Evolutionary conservation across 2,329 filamentous ascomycete species (phyloP), one percentile per base, ranked within the genome.

Genomic region (Leptographium galeiforme): DNA sequence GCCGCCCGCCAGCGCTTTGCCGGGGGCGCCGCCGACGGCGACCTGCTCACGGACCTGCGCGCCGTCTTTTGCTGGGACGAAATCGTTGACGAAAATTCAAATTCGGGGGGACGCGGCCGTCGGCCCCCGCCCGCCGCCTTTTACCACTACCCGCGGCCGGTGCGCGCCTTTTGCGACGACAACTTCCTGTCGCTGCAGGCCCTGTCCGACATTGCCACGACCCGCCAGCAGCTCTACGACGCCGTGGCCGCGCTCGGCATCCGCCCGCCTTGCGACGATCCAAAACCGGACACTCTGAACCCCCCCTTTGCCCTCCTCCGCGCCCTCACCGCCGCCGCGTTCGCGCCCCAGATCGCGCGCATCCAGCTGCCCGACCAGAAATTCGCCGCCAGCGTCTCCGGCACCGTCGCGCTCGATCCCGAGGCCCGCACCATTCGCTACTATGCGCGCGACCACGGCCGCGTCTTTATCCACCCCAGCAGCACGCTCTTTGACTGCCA

Each of bases 321-420:
- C 25, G 85, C 84, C 1, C 70, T 89, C 30, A 78, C 87, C 32
- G 85, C 85, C 5, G 84, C 83, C 4, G 82, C 85, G 4, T 88
- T 89, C 66, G 79, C 81, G 34, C 93, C 93, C 0, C 91, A 97
- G 68, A 82, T 96, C 58, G 89, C 89, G 14, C 82, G 90, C 52
- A 95, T 98, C 64, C 85, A 89, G 59, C 88, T 96, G 60, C 93
- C 93, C 0, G 89, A 95, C 69, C 95, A 95, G 72, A 97, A 96
- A 67, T 98, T 94, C 67, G 87, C 87, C 13, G 82, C 84, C 39
- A 89, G 87, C 2, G 80, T 94, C 58, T 87, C 88, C 1, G 93
- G 93, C 8, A 88, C 93, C 0, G 87, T 97, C 1, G 91, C 93
- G 65, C 75, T 96, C 8, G 93, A 98, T 64, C 91, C 91, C 0